A percentile compares a stretch with the other conserved stretches of the same genome.
Conservation (phyloP, 1,139 yeast genomes). For the Sugiyamaella grinbergsii region DNA sequence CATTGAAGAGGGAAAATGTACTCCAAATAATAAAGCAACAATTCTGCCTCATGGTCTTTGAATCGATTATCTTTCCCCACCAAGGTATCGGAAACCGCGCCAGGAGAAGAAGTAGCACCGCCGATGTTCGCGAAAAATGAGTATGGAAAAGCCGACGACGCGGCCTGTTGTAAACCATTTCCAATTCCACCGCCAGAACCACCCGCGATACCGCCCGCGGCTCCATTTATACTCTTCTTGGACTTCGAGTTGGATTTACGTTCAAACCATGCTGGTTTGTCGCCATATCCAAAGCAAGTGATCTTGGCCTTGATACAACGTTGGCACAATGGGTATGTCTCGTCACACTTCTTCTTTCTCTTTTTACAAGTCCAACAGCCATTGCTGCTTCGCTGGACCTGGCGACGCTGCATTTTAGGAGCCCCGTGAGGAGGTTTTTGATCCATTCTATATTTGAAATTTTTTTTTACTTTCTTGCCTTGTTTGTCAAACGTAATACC, state of each 20-base stretch:
- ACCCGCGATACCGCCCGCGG: slow-evolving; percentile 16
- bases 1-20: slow-evolving; percentile 26
- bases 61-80: slow-evolving; percentile 11
- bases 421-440: slow-evolving; percentile 1
- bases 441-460: neutral
- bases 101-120: slow-evolving; percentile 1
- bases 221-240: slow-evolving; percentile 14
- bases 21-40: slow-evolving; percentile 23
- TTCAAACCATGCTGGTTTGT: slow-evolving; percentile 26
- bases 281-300: slow-evolving; percentile 44
- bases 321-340: slow-evolving; percentile 54
- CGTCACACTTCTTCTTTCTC: slow-evolving; percentile 84
- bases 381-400: slow-evolving; percentile 25
- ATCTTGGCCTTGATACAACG: slow-evolving; percentile 39
- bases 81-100: neutral
- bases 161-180: slow-evolving; percentile 7
- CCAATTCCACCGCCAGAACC: slow-evolving; percentile 1
- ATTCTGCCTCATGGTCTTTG: slow-evolving; percentile 22
- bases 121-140: slow-evolving; percentile 5
- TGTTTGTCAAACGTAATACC: too few relatives aligned
- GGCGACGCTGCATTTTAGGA: slow-evolving; percentile 12
- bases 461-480: too few relatives aligned
- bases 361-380: slow-evolving; percentile 63
- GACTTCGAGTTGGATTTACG: slow-evolving; percentile 23
- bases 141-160: slow-evolving; percentile 18